These are phyloP conservation scores for Psilocybe cyanescens DNA, from an alignment of 768 basidiomycete genomes.

Conservation along the genomic window DNA sequence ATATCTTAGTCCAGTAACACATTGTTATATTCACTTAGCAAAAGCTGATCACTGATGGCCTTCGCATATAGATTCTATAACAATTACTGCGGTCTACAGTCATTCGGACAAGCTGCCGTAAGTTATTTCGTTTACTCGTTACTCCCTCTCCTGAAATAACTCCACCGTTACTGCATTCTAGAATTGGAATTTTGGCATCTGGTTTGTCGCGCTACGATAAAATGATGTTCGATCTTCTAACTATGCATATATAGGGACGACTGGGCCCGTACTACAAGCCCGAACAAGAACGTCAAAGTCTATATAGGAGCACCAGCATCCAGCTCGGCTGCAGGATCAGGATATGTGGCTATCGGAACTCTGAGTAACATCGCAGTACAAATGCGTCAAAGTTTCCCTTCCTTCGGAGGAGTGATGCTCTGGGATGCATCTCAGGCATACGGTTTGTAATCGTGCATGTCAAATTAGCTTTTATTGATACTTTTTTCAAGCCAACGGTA, in stretches of 20 bases:
- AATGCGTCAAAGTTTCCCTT: slow-evolving; percentile 61
- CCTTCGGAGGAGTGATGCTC: slow-evolving; percentile 67
- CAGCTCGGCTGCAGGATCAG: slow-evolving; percentile 56
- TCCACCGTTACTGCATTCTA: neutral
- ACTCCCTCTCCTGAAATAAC: neutral
- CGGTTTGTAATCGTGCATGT: slow-evolving; percentile 42
- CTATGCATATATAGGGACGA: slow-evolving; percentile 48
- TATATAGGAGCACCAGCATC: slow-evolving; percentile 71
- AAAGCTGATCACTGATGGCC: neutral
- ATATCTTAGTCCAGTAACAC: slow-evolving; percentile 37
- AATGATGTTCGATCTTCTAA: neutral
- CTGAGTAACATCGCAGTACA: slow-evolving; percentile 49
- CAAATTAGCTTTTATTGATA: slow-evolving; percentile 8
- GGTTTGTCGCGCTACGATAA: slow-evolving; percentile 35
- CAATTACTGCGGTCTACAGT: slow-evolving; percentile 53
- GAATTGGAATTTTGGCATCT: slow-evolving; percentile 68
- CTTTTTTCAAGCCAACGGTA: slow-evolving; percentile 48
- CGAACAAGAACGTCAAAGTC: slow-evolving; percentile 64
- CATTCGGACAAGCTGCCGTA: slow-evolving; percentile 52
- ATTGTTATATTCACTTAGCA: neutral
- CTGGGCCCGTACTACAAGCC: slow-evolving; percentile 63
- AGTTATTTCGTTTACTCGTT: slow-evolving; percentile 22
- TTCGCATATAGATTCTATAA: slow-evolving; percentile 59
- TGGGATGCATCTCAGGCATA: slow-evolving; percentile 55
- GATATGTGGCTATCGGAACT: slow-evolving; percentile 55